phyloP scores from a whole-genome alignment of 768 basidiomycete genomes.

The Auricularia sp. region DNA sequence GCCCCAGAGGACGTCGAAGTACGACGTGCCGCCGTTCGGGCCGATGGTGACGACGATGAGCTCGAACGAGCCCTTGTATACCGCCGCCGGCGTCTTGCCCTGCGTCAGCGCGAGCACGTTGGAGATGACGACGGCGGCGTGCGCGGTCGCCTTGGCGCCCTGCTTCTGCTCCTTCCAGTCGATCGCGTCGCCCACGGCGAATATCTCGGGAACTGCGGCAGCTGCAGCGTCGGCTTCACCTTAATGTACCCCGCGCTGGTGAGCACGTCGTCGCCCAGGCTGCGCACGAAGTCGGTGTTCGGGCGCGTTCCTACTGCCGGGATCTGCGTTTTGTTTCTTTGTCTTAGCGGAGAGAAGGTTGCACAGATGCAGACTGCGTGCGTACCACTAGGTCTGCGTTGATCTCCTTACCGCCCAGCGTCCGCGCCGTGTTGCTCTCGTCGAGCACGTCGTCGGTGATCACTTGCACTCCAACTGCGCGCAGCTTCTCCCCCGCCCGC shows the following conservation, averaged over 20 bases:
- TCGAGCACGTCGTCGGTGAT: constrained; percentile 36
- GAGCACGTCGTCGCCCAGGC: constrained; percentile 31
- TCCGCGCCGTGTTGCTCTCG: constrained; percentile 12
- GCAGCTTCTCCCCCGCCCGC: constrained; percentile 3
- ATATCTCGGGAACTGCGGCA: constrained; percentile 43
- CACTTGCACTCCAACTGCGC: constrained; percentile 17
- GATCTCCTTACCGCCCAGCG: constrained; percentile 8
- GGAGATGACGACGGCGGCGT: constrained; percentile 33
- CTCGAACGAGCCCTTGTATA: constrained; percentile 43
- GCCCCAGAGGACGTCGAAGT: constrained; percentile 34
- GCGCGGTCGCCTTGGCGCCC: constrained; percentile 35
- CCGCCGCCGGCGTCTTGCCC: constrained; percentile 25
- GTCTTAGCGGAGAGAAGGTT: too few relatives aligned
- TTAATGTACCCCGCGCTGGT: constrained; percentile 23
- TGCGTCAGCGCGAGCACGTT: constrained; percentile 41
- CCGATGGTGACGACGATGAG: constrained; percentile 46
- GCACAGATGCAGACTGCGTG: neutral
- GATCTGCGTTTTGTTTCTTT: constrained; percentile 1
- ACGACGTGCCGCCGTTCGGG: constrained; percentile 33
- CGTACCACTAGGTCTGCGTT: constrained; percentile 13
- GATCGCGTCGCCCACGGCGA: constrained; percentile 57
- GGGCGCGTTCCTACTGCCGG: constrained; percentile 19
- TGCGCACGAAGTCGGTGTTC: constrained; percentile 43
- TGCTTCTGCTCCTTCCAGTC: constrained; percentile 59
- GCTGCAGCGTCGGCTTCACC: constrained; percentile 52